Conservation (phyloP, 139 green algal genomes). For the Tetradesmus lagerheimii region DNA sequence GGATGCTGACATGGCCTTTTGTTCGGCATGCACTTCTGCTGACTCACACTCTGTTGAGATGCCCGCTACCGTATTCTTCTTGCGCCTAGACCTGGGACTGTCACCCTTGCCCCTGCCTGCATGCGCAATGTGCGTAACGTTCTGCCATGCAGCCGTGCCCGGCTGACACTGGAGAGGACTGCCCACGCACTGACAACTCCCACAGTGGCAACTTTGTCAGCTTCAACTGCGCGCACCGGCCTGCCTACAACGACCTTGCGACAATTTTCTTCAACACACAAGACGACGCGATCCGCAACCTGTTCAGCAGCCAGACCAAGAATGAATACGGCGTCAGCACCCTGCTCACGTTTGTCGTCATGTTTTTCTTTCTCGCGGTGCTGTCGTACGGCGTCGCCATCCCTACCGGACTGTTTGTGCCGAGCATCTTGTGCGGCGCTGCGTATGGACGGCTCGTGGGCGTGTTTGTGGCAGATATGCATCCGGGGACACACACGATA, state of each 20-base stretch:
- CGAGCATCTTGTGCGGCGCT: slow-evolving; percentile 84
- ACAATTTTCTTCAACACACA: slow-evolving; percentile 92
- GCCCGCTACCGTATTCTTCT: no score
- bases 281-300: slow-evolving; percentile 90
- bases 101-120: no score
- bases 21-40: no score
- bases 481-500: slow-evolving; percentile 45
- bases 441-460: slow-evolving; percentile 85
- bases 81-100: no score
- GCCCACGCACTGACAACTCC: slow-evolving; percentile 66
- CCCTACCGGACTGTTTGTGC: slow-evolving; percentile 87
- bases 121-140: not conserved
- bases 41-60: no score
- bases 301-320: slow-evolving; percentile 80
- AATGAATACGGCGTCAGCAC: slow-evolving; percentile 75
- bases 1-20: no score
- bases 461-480: slow-evolving; percentile 80
- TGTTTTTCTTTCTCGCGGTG: slow-evolving; percentile 80
- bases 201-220: slow-evolving; percentile 84
- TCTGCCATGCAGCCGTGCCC: slow-evolving; percentile 62
- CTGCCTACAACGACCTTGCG: slow-evolving; percentile 86
- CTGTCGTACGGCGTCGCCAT: slow-evolving; percentile 79
- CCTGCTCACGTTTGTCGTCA: slow-evolving; percentile 66
- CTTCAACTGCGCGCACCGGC: slow-evolving; percentile 59
- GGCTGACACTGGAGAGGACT: slow-evolving; percentile 45